Evolutionary conservation across 176 grass and related monocot species (phyloP), one percentile per base, ranked within the genome.

Genomic region (Eragrostis curvula): DNA sequence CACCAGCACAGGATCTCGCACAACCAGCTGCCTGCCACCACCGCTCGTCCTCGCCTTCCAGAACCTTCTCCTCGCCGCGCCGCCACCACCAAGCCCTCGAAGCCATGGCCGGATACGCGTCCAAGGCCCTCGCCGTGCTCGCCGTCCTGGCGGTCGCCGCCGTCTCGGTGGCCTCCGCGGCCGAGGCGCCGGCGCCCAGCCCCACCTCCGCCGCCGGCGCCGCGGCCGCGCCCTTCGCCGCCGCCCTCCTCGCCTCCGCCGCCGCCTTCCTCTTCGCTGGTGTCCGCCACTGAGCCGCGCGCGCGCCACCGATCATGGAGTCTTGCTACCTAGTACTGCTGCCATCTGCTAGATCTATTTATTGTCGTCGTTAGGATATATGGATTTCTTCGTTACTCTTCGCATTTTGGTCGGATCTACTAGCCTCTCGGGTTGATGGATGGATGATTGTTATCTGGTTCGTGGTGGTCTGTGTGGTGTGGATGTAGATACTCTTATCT

Each of bases 211-310:
- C 70, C 48, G 89, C 89, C 56, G 69, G 41, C 67, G 18, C 63
- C 6, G 75, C 86, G 40, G 46, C 74, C 5, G 39, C 89, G n/a
- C 85, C 84, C 20, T 30, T 92, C 25, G 62, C 28, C 30, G 73
- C 63, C 13, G 82, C 84, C 0, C 32, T 95, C 71, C 28, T 95
- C 78, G 82, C 87, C 72, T 85, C 92, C 48, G 68, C 87, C 73
- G 71, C 83, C 18, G 81, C 85, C 39, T 73, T 92, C 83, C 78
- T 95, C 47, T 61, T 95, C 78, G 62, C 83, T 64, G 82, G 77
- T 61, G 71, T 79, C 45, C 79, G 84, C 75, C 85, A 80, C 69
- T 95, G 80, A 92, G 67, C 75, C n/a, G n/a, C 25, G 17, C 24
- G n/a, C n/a, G n/a, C 53, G 7, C 40, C 8, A 0, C 1, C 39